Conservation (phyloP, 495 filamentous ascomycete genomes). For the Lasiosphaeria hispida region DNA sequence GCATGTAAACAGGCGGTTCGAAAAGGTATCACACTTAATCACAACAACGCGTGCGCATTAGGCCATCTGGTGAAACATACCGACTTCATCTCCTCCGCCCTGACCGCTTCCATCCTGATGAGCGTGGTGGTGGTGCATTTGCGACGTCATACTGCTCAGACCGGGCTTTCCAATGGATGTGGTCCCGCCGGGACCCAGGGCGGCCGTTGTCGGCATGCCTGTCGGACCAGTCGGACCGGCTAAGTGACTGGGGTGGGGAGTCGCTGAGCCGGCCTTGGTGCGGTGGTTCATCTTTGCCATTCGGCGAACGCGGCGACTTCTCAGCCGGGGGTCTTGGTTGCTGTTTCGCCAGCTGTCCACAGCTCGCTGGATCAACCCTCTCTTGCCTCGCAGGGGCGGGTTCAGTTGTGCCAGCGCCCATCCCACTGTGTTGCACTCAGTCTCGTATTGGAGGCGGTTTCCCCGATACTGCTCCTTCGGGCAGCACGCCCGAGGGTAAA, state of each 20-base stretch:
- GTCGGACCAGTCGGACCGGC: slow-evolving; percentile 52
- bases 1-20: slow-evolving; percentile 29
- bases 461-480: slow-evolving; percentile 93
- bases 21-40: slow-evolving; percentile 53
- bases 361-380: slow-evolving; percentile 91
- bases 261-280: slow-evolving; percentile 53
- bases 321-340: slow-evolving; percentile 88
- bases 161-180: slow-evolving; percentile 55
- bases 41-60: slow-evolving; percentile 45
- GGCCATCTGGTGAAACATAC: slow-evolving; percentile 90
- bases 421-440: slow-evolving; percentile 96
- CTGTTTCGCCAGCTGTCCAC: slow-evolving; percentile 99
- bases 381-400: slow-evolving; percentile 83
- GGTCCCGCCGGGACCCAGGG: slow-evolving; percentile 44
- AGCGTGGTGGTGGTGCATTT: slow-evolving; percentile 65
- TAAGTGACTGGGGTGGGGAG: slow-evolving; percentile 46
- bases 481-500: slow-evolving; percentile 94
- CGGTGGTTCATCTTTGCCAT: slow-evolving; percentile 94
- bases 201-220: slow-evolving; percentile 51
- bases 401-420: slow-evolving; percentile 96
- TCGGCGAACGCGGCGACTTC: slow-evolving; percentile 85
- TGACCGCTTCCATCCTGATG: slow-evolving; percentile 67
- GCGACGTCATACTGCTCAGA: slow-evolving; percentile 58
- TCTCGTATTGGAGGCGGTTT: slow-evolving; percentile 93
- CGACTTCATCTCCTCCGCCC: slow-evolving; percentile 82